Evolutionary conservation across 2,329 filamentous ascomycete genomes (phyloP).

Genomic region (Trichoderma cornu-damae): DNA sequence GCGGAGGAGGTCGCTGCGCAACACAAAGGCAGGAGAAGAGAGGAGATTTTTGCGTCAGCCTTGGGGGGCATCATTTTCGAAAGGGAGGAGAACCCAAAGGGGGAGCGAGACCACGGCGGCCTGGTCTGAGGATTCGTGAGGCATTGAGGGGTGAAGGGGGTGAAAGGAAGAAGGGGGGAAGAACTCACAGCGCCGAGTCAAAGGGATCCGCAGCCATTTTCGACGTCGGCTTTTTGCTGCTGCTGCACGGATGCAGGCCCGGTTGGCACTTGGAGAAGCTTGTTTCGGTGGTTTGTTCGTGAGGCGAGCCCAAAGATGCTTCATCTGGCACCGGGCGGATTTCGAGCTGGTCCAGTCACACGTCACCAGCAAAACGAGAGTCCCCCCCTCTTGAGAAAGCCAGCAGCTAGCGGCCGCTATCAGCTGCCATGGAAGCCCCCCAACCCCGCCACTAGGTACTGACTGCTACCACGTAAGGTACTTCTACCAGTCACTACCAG

Average conservation of each 20-base stretch:
- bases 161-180: background rate
- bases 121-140: background rate
- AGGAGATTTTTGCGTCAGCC: background rate
- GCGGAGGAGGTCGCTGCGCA: slow-evolving; percentile 83
- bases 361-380: slow-evolving; percentile 14
- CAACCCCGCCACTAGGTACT: slow-evolving; percentile 11
- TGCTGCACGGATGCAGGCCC: background rate
- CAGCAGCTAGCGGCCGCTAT: background rate
- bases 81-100: background rate
- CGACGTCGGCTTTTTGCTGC: background rate
- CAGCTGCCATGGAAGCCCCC: background rate
- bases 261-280: background rate
- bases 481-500: no score
- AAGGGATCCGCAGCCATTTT: slow-evolving; percentile 56
- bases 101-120: background rate
- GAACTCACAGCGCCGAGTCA: slow-evolving; percentile 67
- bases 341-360: slow-evolving; percentile 7
- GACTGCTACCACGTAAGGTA: no score
- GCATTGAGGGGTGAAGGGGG: slow-evolving; percentile 1
- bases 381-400: slow-evolving; percentile 5
- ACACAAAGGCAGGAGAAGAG: background rate
- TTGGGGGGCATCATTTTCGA: background rate
- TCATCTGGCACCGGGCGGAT: background rate
- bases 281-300: background rate
- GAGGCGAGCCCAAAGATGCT: slow-evolving; percentile 1